phyloP scores from a whole-genome alignment of 73 alveolate species.

The Paraurostyla sp. region DNA sequence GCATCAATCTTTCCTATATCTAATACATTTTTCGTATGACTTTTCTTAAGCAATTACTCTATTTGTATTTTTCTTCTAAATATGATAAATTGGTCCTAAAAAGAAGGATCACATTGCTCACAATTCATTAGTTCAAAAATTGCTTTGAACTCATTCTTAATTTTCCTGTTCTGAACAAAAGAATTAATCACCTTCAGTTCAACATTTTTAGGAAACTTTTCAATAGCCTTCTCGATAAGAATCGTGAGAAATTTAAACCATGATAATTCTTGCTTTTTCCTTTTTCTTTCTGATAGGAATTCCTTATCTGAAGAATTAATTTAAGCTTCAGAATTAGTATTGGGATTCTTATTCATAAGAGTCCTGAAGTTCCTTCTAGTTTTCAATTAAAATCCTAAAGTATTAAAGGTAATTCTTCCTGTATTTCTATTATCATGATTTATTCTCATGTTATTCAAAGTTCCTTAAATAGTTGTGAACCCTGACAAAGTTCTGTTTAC shows the following conservation, averaged over 20 bases:
- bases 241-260: slow-evolving; percentile 42
- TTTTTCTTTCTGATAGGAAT: background rate
- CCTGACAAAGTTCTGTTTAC: no score
- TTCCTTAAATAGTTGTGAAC: no score
- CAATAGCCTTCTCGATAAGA: slow-evolving; percentile 31
- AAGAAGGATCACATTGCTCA: slow-evolving; percentile 39
- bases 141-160: slow-evolving; percentile 57
- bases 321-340: no score
- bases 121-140: slow-evolving; percentile 59
- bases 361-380: slow-evolving; percentile 26
- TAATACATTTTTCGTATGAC: background rate
- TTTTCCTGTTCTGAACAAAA: slow-evolving; percentile 6
- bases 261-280: background rate
- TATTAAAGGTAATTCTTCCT: background rate
- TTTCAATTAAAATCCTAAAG: no score
- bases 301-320: background rate
- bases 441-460: background rate
- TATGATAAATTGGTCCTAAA: slow-evolving; percentile 39
- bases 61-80: slow-evolving; percentile 38
- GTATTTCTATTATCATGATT: background rate
- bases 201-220: slow-evolving; percentile 27
- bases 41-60: background rate
- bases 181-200: slow-evolving; percentile 43
- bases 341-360: no score
- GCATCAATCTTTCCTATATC: slow-evolving; percentile 34